Evolutionary conservation across 192 early-diverging fungal genomes (phyloP).

Genomic region (Coemansia sp.): DNA sequence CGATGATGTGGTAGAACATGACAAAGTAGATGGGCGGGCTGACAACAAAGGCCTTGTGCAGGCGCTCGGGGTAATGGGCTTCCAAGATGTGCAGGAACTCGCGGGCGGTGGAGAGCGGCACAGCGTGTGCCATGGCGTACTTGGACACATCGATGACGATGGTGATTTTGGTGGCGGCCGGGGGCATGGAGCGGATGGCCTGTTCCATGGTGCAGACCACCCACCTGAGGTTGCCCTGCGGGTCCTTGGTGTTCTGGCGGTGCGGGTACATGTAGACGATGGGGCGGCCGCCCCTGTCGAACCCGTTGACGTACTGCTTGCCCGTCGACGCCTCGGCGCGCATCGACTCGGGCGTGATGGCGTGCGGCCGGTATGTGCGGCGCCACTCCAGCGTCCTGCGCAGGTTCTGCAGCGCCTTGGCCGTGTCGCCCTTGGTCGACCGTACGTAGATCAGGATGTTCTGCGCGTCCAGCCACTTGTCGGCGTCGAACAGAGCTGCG

Average conservation of each 20-base stretch:
- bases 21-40: slow-evolving; percentile 85
- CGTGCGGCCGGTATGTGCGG: slow-evolving; percentile 66
- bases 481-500: slow-evolving; percentile 19
- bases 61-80: slow-evolving; percentile 86
- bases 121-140: slow-evolving; percentile 63
- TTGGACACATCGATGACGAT: slow-evolving; percentile 84
- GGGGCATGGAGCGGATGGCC: slow-evolving; percentile 67
- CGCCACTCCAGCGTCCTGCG: slow-evolving; percentile 77
- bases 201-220: slow-evolving; percentile 82
- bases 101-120: slow-evolving; percentile 68
- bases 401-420: slow-evolving; percentile 61
- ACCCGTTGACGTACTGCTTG: slow-evolving; percentile 81
- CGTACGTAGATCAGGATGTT: slow-evolving; percentile 71
- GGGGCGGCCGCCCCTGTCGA: slow-evolving; percentile 70
- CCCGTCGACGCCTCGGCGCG: slow-evolving; percentile 73
- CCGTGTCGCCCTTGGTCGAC: slow-evolving; percentile 66
- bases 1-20: slow-evolving; percentile 78
- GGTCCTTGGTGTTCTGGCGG: slow-evolving; percentile 75
- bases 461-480: slow-evolving; percentile 21
- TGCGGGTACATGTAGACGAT: slow-evolving; percentile 75
- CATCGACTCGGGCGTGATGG: slow-evolving; percentile 69
- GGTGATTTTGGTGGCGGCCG: slow-evolving; percentile 68
- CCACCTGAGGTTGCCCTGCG: slow-evolving; percentile 67
- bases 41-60: slow-evolving; percentile 67
- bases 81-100: slow-evolving; percentile 80